Evolutionary conservation across 164 flowering plant genomes (phyloP), one percentile per base, ranked within the genome.

Genomic region (Magnolia kwangsiensis): DNA sequence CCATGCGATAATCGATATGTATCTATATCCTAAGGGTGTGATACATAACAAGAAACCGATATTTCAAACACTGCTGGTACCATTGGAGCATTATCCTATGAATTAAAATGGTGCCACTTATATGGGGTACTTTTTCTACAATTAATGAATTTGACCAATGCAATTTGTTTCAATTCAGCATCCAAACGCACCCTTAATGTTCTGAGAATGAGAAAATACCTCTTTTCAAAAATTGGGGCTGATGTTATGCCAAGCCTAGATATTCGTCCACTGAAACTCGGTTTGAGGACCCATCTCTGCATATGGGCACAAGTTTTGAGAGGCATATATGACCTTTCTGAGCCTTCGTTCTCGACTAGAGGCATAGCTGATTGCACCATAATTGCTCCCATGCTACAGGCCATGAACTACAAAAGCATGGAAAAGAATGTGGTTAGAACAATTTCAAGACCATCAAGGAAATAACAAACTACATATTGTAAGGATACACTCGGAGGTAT

Each of bases 161-260:
- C n/a, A 59, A 59, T 19, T 13, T 6, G 11, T 59, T 59, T 59
- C 63, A 59, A 59, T 59, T 59, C 0, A 13, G 14, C 45, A 37
- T 37, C 45, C 45, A 37, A 37, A 37, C 0, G 45, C 45, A 37
- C 45, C 45, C 45, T 37, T 37, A 1, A 37, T 37, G 45, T 37
- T 37, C 45, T 58, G 31, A 76, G 63, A 67, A 65, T 23, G 16
- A 65, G 68, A 67, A 45, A 49, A 63, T 74, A 85, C 90, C 90
- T 86, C 64, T 75, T 82, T 73, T 29, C 65, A 24, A 71, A 51
- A 68, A 76, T 77, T 9, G 77, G 59, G 1, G 75, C 20, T 74
- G 82, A 66, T 64, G 71, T 83, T 21, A 71, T 58, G 61, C 77
- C 76, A 73, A 78, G 68, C 63, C 71, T 77, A 23, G 83, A 78